These are phyloP conservation scores for Neofusicoccum sp. DNA, from an alignment of 2,329 filamentous ascomycete species.

Conservation along the genomic window DNA sequence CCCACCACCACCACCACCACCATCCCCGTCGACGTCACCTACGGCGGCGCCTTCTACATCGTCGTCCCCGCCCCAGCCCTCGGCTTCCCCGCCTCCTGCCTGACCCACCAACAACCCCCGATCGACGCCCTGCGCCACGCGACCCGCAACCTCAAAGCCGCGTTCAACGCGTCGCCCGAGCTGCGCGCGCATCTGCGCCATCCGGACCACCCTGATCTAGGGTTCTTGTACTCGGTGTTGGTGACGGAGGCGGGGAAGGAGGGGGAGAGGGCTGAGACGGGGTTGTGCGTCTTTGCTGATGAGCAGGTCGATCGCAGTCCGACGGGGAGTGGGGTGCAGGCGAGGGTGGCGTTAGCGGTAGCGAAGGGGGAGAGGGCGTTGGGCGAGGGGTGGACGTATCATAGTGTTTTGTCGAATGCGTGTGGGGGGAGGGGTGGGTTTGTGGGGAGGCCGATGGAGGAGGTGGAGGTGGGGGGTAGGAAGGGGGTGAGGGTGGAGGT, in stretches of 20 bases:
- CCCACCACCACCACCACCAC: not conserved
- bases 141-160: slow-evolving; percentile 35
- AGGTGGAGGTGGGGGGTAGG: slow-evolving; percentile 18
- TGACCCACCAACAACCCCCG: slow-evolving; percentile 10
- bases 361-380: slow-evolving; percentile 21
- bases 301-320: slow-evolving; percentile 48
- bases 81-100: slow-evolving; percentile 32
- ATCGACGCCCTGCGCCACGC: slow-evolving; percentile 27
- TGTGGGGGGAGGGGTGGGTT: slow-evolving; percentile 21
- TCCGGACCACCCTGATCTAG: slow-evolving; percentile 33
- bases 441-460: slow-evolving; percentile 19
- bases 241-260: slow-evolving; percentile 30
- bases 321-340: slow-evolving; percentile 33
- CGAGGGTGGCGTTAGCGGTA: slow-evolving; percentile 28
- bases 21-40: slow-evolving; percentile 35
- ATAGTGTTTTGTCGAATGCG: slow-evolving; percentile 24
- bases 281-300: slow-evolving; percentile 47
- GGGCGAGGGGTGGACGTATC: slow-evolving; percentile 24
- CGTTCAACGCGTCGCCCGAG: slow-evolving; percentile 23
- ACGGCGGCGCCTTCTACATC: slow-evolving; percentile 48
- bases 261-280: slow-evolving; percentile 38
- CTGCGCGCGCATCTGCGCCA: slow-evolving; percentile 28
- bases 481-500: slow-evolving; percentile 21
- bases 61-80: slow-evolving; percentile 38
- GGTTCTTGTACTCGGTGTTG: slow-evolving; percentile 44